Percentiles rank a stretch among this genome's conserved stretches.
Conservation (phyloP, 257 asterid species). For the Nicotiana otophora region DNA sequence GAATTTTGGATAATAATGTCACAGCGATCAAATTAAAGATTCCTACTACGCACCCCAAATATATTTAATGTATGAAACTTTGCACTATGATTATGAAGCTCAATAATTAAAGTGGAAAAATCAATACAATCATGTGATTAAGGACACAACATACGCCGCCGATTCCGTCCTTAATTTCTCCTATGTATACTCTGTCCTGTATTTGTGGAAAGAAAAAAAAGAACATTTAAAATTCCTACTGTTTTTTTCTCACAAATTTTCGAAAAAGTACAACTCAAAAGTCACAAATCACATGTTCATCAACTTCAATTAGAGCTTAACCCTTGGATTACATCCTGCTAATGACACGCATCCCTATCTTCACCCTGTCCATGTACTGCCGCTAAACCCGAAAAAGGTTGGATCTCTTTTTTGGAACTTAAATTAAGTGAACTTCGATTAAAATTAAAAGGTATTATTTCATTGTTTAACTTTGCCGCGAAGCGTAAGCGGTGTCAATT, state of each 20-base stretch:
- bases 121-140: neutral
- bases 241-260: neutral
- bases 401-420: no score
- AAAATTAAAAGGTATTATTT: no score
- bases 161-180: constrained; percentile 5
- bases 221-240: neutral
- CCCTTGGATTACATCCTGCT: neutral
- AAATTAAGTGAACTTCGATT: no score
- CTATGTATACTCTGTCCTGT: neutral
- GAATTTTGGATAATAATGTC: neutral
- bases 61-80: neutral
- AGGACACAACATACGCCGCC: neutral
- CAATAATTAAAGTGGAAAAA: neutral
- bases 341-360: neutral
- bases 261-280: constrained; percentile 1
- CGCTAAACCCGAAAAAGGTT: no score
- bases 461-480: no score
- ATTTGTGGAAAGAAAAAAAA: neutral
- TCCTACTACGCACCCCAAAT: neutral
- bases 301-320: neutral
- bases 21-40: neutral
- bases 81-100: neutral
- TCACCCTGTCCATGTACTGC: no score
- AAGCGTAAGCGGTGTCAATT: neutral
- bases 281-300: constrained; percentile 2